Conservation (phyloP, 1,284 basidiomycete species). For the Naganishia sp. region DNA sequence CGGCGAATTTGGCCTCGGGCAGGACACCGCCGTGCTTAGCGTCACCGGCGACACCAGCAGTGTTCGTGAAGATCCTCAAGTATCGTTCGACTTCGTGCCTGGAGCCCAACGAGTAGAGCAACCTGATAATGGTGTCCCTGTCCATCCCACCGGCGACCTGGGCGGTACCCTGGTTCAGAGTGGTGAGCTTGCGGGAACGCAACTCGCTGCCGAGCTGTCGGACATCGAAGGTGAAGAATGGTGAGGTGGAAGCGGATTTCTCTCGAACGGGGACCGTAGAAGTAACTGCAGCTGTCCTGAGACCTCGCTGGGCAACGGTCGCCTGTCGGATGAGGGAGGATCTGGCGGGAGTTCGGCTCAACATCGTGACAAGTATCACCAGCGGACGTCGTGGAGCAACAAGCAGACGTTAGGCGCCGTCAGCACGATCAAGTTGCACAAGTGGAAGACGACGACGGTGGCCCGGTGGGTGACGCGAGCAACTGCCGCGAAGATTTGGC, state of each 20-base stretch:
- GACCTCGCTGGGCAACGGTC: constrained; percentile 5
- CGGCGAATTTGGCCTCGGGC: constrained; percentile 77
- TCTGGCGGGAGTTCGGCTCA: constrained; percentile 28
- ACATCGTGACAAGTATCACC: constrained; percentile 11
- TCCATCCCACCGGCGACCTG: constrained; percentile 52
- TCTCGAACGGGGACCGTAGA: background rate
- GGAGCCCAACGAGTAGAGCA: constrained; percentile 91
- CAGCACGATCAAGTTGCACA: no score
- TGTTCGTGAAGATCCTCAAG: constrained; percentile 89
- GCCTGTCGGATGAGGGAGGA: constrained; percentile 19
- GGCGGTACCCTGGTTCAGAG: constrained; percentile 32
- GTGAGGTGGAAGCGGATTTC: constrained; percentile 8
- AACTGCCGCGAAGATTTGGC: constrained; percentile 16
- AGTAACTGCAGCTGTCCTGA: constrained; percentile 12
- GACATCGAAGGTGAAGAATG: constrained; percentile 48
- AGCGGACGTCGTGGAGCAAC: no score
- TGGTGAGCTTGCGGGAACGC: constrained; percentile 49
- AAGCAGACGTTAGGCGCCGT: no score
- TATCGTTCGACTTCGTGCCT: constrained; percentile 95
- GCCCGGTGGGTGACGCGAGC: constrained; percentile 6
- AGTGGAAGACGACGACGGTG: background rate
- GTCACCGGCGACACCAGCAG: constrained; percentile 71
- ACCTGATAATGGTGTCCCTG: constrained; percentile 84
- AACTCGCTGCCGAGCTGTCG: constrained; percentile 51
- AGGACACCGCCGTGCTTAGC: constrained; percentile 50